Evolutionary conservation across 2,329 filamentous ascomycete species (phyloP), one percentile per base, ranked within the genome.

Genomic region (Clarireedia hainanense): DNA sequence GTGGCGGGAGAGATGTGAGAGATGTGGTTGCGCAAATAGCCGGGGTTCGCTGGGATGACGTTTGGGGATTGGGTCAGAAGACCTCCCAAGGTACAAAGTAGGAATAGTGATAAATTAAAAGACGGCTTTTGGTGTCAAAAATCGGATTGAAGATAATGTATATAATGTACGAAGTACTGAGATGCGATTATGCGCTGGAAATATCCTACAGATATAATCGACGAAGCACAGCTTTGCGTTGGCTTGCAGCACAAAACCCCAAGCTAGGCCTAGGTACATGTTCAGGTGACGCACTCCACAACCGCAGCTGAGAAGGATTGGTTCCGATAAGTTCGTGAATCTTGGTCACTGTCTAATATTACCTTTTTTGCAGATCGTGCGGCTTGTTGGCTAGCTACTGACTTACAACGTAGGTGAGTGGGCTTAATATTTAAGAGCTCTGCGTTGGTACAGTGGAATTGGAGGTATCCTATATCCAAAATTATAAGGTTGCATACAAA

Each of bases 1-100:
- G 52, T 56, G 45, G 24, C 47, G 48, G 58, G 34, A 34, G 52
- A 55, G 45, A 50, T 36, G 15, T 34, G 34, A 34, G 52, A 55
- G 45, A 52, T 36, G 15, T 34, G 17, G 36, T 17, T 47, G 17
- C 42, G 48, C 26, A 49, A 49, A 49, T 34, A 30, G 42, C 40
- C 50, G 45, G 50, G 50, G 43, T 26, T 40, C 15, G 12, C 47
- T 49, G 27, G 49, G 26, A 50, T 56, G 54, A 56, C 48, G 42
- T 56, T 50, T 36, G 15, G 37, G 39, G 27, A 37, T 17, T 17
- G 27, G 48, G 47, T 52, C 47, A 52, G 54, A 52, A 52, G 54
- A 56, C 42, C 45, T 27, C 17, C 10, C 34, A 15, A 34, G 39
- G 26, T 54, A 23, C 20, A 6, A 46, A 37, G 36, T 20, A 20